Conservation (phyloP, 129 eudicot species). For the Chrysanthemum lavandulifolium region DNA sequence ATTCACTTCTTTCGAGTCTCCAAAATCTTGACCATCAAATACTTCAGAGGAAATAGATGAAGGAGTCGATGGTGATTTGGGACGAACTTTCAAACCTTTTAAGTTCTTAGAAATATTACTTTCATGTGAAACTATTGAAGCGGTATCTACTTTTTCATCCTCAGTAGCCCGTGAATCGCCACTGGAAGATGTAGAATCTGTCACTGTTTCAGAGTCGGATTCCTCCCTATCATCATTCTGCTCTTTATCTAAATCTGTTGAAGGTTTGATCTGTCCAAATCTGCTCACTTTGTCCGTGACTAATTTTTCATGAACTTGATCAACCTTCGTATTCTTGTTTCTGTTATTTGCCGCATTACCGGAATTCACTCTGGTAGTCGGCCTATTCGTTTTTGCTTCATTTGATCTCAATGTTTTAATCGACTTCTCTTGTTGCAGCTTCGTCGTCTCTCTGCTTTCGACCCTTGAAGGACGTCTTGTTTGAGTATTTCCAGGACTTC, state of each 20-base stretch:
- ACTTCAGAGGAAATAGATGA: slow-evolving; percentile 59
- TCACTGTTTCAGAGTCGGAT: slow-evolving; percentile 77
- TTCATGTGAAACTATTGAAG: slow-evolving; percentile 27
- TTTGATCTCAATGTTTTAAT: slow-evolving; percentile 42
- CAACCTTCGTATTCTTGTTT: slow-evolving; percentile 40
- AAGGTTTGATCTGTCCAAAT: slow-evolving; percentile 10
- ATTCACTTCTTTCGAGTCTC: slow-evolving; percentile 44
- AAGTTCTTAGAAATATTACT: slow-evolving; percentile 26
- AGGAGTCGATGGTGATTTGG: slow-evolving; percentile 45
- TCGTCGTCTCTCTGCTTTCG: slow-evolving; percentile 44
- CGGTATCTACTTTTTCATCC: slow-evolving; percentile 57
- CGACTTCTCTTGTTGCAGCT: slow-evolving; percentile 43
- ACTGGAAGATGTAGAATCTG: slow-evolving; percentile 72
- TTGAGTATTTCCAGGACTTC: slow-evolving; percentile 42
- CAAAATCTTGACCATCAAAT: slow-evolving; percentile 36
- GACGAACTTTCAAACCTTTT: slow-evolving; percentile 44
- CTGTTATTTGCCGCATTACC: slow-evolving; percentile 37
- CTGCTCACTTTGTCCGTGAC: slow-evolving; percentile 51
- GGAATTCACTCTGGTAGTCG: slow-evolving; percentile 30
- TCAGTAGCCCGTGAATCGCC: slow-evolving; percentile 66
- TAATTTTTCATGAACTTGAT: slow-evolving; percentile 51
- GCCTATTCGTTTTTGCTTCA: slow-evolving; percentile 38
- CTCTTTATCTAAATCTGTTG: slow-evolving; percentile 40
- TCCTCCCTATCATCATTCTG: slow-evolving; percentile 49
- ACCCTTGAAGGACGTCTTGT: slow-evolving; percentile 44